A percentile compares a stretch with the other conserved stretches of the same genome.
Conservation (phyloP, 441 rosid genomes). For the Codiaeum variegatum region DNA sequence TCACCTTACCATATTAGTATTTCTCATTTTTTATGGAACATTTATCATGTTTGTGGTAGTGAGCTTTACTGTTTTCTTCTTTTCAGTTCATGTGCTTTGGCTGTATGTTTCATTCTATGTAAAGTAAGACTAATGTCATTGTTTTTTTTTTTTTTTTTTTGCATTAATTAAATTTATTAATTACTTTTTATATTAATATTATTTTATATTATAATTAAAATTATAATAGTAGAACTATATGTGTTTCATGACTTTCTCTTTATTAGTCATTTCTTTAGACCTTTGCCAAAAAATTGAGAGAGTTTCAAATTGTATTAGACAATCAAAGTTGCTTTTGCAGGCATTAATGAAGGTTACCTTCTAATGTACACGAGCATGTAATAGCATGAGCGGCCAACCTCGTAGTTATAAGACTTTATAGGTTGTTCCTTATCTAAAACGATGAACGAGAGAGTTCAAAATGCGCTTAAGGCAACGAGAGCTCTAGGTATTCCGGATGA, state of each 20-base stretch:
- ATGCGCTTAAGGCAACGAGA: constrained; percentile 47
- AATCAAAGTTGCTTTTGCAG: not conserved
- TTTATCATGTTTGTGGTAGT: not conserved
- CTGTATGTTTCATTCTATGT: not conserved
- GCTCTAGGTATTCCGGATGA: constrained; percentile 39
- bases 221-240: not conserved
- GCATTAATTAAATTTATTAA: not conserved
- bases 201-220: not conserved
- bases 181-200: not conserved
- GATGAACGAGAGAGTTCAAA: constrained; percentile 25
- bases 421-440: not conserved
- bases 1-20: not conserved
- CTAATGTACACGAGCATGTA: not conserved
- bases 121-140: not conserved
- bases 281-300: not conserved
- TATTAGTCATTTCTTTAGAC: not conserved
- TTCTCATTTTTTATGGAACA: not conserved
- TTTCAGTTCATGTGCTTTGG: not conserved
- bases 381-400: not conserved
- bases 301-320: not conserved
- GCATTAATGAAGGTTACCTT: not conserved
- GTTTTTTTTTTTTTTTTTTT: not conserved
- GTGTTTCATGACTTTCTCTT: not conserved
- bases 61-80: not conserved
- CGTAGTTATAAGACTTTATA: not conserved